Evolutionary conservation across 2,329 filamentous ascomycete species (phyloP), one percentile per base, ranked within the genome.

Genomic region (Trichophaea hybrida): DNA sequence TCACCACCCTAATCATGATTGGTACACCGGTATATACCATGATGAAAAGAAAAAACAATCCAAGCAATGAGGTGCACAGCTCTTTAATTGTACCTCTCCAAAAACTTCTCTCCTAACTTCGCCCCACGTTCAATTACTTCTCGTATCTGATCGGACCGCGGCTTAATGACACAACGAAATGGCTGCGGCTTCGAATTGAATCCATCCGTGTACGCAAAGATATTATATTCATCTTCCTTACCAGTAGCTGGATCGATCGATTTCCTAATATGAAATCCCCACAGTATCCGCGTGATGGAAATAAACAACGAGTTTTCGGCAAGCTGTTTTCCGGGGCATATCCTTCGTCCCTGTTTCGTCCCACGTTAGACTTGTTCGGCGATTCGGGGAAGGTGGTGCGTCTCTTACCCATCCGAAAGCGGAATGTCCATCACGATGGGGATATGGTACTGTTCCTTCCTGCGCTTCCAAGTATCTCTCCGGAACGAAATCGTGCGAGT

Each of bases 271-370:
- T 74, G 72, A 66, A 81, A 83, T 0, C 74, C 79, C 78, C 80
- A 82, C 5, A 83, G 71, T 33, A 82, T 66, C 12, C 80, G 71
- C 6, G 78, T 77, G 49, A 82, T 73, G 0, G 76, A 80, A 65
- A 82, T 75, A 74, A 78, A 82, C 0, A 78, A 78, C 5, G 79
- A 78, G 66, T 81, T 78, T 69, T 83, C 80, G 1, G 80, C 80
- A 15, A 83, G 70, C 1, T 74, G 15, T 66, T 79, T 73, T 0
- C 78, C 78, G 49, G 74, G 75, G 68, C 78, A 81, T 2, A 78
- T 75, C 5, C 78, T 69, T 2, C 78, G 73, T 5, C 78, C 79
- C 55, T 63, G 71, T 70, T 32, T 74, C 73, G 74, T 74, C 34
- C 75, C 73, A 1, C 72, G 72, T 0, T 73, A 72, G 8, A 73